Evolutionary conservation across 345 rosid species (phyloP), one percentile per base, ranked within the genome.

Genomic region (Brassica rapa): DNA sequence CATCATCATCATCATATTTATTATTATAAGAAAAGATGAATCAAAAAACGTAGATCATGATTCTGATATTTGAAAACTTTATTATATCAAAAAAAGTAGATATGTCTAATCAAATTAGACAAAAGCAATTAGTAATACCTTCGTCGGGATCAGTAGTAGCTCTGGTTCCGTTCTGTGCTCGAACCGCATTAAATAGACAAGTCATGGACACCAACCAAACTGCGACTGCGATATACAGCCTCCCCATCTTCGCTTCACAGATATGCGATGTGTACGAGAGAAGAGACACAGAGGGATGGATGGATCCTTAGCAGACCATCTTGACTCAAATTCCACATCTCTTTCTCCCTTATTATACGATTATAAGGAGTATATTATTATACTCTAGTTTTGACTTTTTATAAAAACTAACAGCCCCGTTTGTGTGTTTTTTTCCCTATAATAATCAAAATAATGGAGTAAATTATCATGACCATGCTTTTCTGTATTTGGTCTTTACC

Each of bases 101-200:
- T 7, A 39, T 39, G 56, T 49, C 19, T 49, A 49, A 49, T 49
- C 8, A 49, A 49, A 49, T 49, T 49, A 46, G 55, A 46, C 55
- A 4, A 4, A 43, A 49, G 55, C 55, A 49, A 14, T 49, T 49
- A 49, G 11, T 46, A 64, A 46, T 43, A 80, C 83, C 83, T 81
- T 81, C 80, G 64, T 81, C 73, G 4, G 80, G 80, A 71, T 81
- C 73, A 81, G 83, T 81, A 66, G 77, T 69, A 57, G 77, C 73
- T 49, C 16, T 10, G 80, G 77, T 76, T 64, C 2, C 60, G 70
- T 71, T 71, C 70, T 81, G 83, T 10, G 83, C 8, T 76, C 77
- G 70, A 75, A 72, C 83, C 74, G 53, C 35, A 1, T 57, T 73
- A 32, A 76, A 14, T 7, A 80, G 35, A 71, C 10, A 16, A 70